Evolutionary conservation across 2,329 filamentous ascomycete genomes (phyloP), one percentile per base, ranked within the genome.

Genomic region (Aspergillus calidoustus): DNA sequence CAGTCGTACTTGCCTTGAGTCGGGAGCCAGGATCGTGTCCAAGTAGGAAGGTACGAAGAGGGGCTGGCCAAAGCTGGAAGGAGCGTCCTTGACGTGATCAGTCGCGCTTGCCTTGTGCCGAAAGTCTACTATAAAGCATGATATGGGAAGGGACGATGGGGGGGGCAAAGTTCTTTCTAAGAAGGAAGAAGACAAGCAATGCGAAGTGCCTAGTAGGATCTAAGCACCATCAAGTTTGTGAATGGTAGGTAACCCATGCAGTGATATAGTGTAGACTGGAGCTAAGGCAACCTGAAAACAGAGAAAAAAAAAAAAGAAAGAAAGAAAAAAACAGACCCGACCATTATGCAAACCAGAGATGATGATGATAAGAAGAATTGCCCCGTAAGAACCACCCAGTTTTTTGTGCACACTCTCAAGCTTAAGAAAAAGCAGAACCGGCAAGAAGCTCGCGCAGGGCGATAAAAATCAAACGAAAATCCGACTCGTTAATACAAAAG

Each of bases 281-380:
- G 54, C 55, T 62, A n/a, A 57, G 44, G 22, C 41, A 58, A 52
- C 34, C 34, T 51, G 23, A 25, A 48, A 11, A 23, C 19, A 23
- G 2, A 25, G 6, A 9, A 4, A 23, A 25, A 28, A 19, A 19
- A 19, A 19, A 19, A 19, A 19, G 19, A 19, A 41, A 46, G 41
- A 48, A 8, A 28, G 57, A 52, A 25, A 59, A 38, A 43, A 60
- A 56, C 46, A 41, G 17, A 53, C 48, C 64, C 50, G 57, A 63
- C 47, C 57, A 59, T 41, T 57, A 66, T 66, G 62, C 63, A 65
- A 59, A 61, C 54, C 54, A 58, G 61, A 60, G 50, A 58, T 53
- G 54, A 61, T 47, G 48, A 54, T 46, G 22, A 15, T 46, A n/a
- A 34, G 25, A 28, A 15, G 50, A 19, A 43, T 25, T 19, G 38